These are phyloP conservation scores for Fraxinus albicans DNA, from an alignment of 305 asterid species.

Conservation along the genomic window DNA sequence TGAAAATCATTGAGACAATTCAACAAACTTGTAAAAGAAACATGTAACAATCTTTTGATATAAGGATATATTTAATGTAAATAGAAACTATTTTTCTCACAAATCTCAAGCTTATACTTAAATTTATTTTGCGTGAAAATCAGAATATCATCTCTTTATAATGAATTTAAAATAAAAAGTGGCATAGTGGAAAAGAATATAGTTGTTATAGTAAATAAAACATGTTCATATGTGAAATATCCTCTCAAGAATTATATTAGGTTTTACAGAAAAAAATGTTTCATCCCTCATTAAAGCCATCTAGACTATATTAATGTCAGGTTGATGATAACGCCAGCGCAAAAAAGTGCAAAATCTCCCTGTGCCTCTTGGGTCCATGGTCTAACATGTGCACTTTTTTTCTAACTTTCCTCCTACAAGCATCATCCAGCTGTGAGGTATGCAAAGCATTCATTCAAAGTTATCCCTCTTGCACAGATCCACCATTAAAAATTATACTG, in stretches of 20 bases:
- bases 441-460: not conserved
- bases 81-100: not conserved
- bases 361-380: not conserved
- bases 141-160: not conserved
- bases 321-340: not conserved
- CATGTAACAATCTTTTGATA: not conserved
- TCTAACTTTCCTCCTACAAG: not conserved
- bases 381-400: not conserved
- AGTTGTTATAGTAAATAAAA: not conserved
- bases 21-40: constrained; percentile 17
- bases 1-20: constrained; percentile 34
- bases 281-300: not conserved
- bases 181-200: not conserved
- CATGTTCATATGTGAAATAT: not conserved
- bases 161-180: not conserved
- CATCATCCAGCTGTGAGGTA: not conserved
- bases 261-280: not conserved
- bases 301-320: not conserved
- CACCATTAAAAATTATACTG: not conserved
- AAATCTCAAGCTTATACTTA: not conserved
- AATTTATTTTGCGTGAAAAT: not conserved
- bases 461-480: not conserved
- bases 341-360: not conserved
- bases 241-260: not conserved
- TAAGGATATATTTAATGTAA: not conserved